Percentiles rank a stretch among this genome's conserved stretches.
phyloP scores from a whole-genome alignment of 306 rosid genomes.

The Pterocarpus santalinus region DNA sequence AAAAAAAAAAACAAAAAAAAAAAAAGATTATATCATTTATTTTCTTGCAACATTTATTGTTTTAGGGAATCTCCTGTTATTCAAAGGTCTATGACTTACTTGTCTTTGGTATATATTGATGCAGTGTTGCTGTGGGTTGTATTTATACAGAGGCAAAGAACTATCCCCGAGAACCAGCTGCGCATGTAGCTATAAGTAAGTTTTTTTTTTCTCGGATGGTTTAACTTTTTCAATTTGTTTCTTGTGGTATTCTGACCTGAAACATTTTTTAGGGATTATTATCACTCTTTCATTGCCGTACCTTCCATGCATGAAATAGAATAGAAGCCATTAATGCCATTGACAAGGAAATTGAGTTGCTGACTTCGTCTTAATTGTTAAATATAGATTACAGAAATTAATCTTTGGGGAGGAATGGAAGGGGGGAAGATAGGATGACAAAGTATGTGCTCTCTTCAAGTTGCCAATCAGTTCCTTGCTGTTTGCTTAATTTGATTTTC shows the following conservation, averaged over 20 bases:
- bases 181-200: constrained; percentile 99
- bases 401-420: constrained; percentile 9
- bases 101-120: constrained; percentile 42
- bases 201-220: constrained; percentile 43
- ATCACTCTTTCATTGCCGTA: constrained; percentile 22
- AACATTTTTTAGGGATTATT: constrained; percentile 24
- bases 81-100: constrained; percentile 49
- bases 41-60: constrained; percentile 32
- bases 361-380: neutral
- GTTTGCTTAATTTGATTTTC: constrained; percentile 29
- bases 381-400: neutral
- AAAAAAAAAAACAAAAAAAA: too few relatives aligned
- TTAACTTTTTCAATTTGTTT: constrained; percentile 40
- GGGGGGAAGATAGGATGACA: neutral
- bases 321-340: constrained; percentile 29
- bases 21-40: constrained; percentile 23
- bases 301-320: constrained; percentile 10
- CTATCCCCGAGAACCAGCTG: constrained; percentile 99
- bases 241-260: constrained; percentile 24
- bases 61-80: constrained; percentile 14
- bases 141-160: constrained; percentile 94
- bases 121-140: constrained; percentile 98
- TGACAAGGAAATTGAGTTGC: constrained; percentile 29
- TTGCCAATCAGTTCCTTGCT: constrained; percentile 13
- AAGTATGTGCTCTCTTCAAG: constrained; percentile 7